phyloP scores from a whole-genome alignment of 164 flowering plant genomes.

The Annona squamosa region DNA sequence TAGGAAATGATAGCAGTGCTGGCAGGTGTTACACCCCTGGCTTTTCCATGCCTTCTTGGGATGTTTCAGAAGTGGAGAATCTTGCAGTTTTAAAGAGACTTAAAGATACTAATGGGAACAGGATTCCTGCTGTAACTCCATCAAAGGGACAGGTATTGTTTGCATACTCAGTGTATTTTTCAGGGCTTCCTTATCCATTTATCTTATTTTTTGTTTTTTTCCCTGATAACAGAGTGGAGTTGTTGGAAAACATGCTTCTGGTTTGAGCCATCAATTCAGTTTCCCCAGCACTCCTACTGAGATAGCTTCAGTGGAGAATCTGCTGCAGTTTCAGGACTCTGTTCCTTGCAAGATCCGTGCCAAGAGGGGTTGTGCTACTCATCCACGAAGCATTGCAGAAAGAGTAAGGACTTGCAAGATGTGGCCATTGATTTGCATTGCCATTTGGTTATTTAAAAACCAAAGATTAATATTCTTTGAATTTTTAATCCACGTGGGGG shows the following conservation, averaged over 20 bases:
- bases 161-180: background rate
- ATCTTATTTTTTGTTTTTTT: background rate
- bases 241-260: slow-evolving; percentile 25
- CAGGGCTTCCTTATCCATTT: background rate
- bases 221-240: slow-evolving; percentile 34
- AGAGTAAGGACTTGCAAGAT: slow-evolving; percentile 42
- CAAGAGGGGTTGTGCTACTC: slow-evolving; percentile 91
- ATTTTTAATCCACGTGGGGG: background rate
- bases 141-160: slow-evolving; percentile 38
- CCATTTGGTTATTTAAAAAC: background rate
- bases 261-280: slow-evolving; percentile 70
- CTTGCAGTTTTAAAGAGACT: slow-evolving; percentile 26
- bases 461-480: background rate
- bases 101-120: slow-evolving; percentile 30
- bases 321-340: slow-evolving; percentile 57
- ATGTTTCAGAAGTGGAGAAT: slow-evolving; percentile 44
- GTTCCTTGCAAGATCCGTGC: slow-evolving; percentile 78
- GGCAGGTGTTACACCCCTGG: slow-evolving; percentile 28
- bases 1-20: slow-evolving; percentile 21
- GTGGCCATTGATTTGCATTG: background rate
- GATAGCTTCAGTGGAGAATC: slow-evolving; percentile 50
- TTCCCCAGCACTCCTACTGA: slow-evolving; percentile 57
- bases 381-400: slow-evolving; percentile 94
- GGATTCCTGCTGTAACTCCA: slow-evolving; percentile 29
- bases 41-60: slow-evolving; percentile 53